These are phyloP conservation scores for Hibiscus mutabilis DNA, from an alignment of 345 rosid species.

Conservation along the genomic window DNA sequence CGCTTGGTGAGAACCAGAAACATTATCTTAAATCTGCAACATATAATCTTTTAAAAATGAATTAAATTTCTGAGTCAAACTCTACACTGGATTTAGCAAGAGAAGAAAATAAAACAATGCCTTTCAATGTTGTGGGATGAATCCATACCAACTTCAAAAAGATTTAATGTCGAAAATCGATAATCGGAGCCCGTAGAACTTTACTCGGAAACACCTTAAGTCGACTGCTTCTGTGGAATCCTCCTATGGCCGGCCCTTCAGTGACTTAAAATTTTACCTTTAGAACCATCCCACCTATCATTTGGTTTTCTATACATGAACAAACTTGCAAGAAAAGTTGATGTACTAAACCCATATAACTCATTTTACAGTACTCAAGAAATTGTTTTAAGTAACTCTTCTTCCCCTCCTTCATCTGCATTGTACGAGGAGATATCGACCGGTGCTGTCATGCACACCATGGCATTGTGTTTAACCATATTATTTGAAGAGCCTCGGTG, in stretches of 20 bases:
- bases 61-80: too few species aligned
- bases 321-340: slow-evolving; percentile 1
- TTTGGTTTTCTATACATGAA: not conserved
- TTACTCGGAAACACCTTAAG: slow-evolving; percentile 11
- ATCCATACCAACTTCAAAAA: not conserved
- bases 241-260: not conserved
- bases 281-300: not conserved
- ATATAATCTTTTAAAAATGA: too few species aligned
- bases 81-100: too few species aligned
- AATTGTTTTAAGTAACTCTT: slow-evolving; percentile 20
- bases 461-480: slow-evolving; percentile 20
- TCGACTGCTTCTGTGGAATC: slow-evolving; percentile 8
- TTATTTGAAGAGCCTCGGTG: slow-evolving; percentile 22
- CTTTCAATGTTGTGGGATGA: not conserved
- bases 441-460: slow-evolving; percentile 57
- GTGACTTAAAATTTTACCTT: not conserved
- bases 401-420: slow-evolving; percentile 33
- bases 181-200: slow-evolving; percentile 10
- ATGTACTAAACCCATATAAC: not conserved
- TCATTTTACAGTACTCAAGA: slow-evolving; percentile 6
- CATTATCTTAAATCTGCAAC: too few species aligned
- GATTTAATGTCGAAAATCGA: not conserved
- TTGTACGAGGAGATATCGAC: slow-evolving; percentile 60
- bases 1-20: too few species aligned
- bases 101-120: slow-evolving; percentile 2